Evolutionary conservation across 164 flowering plant genomes (phyloP), one percentile per base, ranked within the genome.

Genomic region (Protea cynaroides): DNA sequence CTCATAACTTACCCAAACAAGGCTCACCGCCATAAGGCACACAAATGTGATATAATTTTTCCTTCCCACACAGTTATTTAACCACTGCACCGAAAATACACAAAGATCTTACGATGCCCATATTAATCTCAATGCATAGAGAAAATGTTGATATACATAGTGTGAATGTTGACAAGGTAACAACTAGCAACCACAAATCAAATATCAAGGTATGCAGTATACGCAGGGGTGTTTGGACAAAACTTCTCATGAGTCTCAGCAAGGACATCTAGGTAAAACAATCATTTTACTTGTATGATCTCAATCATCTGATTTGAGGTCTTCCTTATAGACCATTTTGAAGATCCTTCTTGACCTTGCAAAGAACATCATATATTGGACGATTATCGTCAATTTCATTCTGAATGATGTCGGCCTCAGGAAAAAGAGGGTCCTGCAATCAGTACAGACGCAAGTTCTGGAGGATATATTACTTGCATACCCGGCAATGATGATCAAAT

Each of bases 401-500:
- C 34, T 25, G 4, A 47, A 18, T 13, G 21, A 24, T 18, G 25
- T 51, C 54, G 57, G 55, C 40, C 25, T 22, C n/a, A 46, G 43
- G 29, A 44, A 65, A 58, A 43, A 25, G 29, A 24, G 55, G 60
- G 66, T 24, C 13, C 54, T 56, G 17, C n/a, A 34, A 25, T 15
- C 4, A 18, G 13, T 22, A 36, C 23, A 12, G 8, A 18, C 1
- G 1, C 11, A 29, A 58, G 19, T 59, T 63, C 19, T 44, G 62
- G 38, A 29, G 13, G 47, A 44, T 0, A 51, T 23, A 67, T 21
- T 38, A 8, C 34, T 21, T 62, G 66, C 83, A 67, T 69, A 90
- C 97, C 74, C 97, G 84, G 65, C 97, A 90, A 70, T 90, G 97
- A 81, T 90, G 97, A 83, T 90, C 97, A 77, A 90, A 90, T 29